Base-by-base conservation (phyloP, 2,329 filamentous ascomycete species). In the Monosporascus sp. region DNA sequence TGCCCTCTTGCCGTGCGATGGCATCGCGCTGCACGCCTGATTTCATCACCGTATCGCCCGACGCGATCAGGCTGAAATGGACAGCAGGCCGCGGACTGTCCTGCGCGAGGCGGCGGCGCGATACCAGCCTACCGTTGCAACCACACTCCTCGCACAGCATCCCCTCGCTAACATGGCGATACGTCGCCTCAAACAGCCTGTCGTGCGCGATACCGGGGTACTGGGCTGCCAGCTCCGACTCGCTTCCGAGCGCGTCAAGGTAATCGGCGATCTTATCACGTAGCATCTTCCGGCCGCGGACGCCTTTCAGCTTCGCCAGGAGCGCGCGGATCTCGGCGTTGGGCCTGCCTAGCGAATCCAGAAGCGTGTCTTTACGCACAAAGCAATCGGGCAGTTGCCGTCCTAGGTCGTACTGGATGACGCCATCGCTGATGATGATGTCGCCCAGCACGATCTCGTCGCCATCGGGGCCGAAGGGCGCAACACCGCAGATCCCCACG, bases 11-110 rank as follows among this genome's bases (percentile, higher is more conserved):
- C 9, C 52, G 38, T 6, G 71, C 65, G 18, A 74, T 60, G 0
- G 24, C 15, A 50, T 77, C 74, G 14, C 74, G 66, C 17, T 68
- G 56, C 14, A 59, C 47, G 1, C 66, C 70, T 14, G 68, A 69
- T 44, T 72, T 74, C 54, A 78, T 71, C 1, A 77, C 70, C 1
- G 61, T 64, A 48, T 76, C 67, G 15, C 67, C 71, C 1, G 71
- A 74, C 4, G 65, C 74, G 2, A 76, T 65, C 0, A 56, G 50
- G 0, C 74, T 74, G 31, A 75, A 59, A 47, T 73, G 69, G 0
- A 76, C 53, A 0, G 11, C 54, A 35, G 67, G 66, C n/a, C 24
- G 37, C 18, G 35, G 41, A 17, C 35, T 53, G 14, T 56, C 54
- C n/a, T 52, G 50, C 9, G 53, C 50, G 7, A 57, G 56, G 7